phyloP scores from a whole-genome alignment of 2,329 filamentous ascomycete species.

The Alternaria arborescens region DNA sequence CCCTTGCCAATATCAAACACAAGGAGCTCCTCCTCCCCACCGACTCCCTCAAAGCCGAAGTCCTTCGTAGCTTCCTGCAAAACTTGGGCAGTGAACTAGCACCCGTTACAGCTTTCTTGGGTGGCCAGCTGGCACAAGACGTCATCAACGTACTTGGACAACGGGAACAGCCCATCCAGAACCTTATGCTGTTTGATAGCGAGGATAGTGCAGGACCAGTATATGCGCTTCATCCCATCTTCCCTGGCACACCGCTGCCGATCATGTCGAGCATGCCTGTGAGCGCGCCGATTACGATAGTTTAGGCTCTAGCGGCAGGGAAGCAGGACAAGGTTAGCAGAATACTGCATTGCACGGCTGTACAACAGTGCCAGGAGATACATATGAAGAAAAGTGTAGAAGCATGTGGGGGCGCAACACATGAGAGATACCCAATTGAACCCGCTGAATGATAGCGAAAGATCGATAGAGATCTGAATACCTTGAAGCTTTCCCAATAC shows the following conservation, averaged over 20 bases:
- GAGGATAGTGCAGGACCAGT: slow-evolving; percentile 79
- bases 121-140: slow-evolving; percentile 91
- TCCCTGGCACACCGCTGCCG: slow-evolving; percentile 43
- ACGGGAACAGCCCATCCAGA: slow-evolving; percentile 94
- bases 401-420: neutral
- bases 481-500: neutral
- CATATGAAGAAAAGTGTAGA: neutral
- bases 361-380: neutral
- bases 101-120: slow-evolving; percentile 87
- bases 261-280: slow-evolving; percentile 35
- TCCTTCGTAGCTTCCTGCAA: slow-evolving; percentile 84
- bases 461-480: slow-evolving; percentile 3
- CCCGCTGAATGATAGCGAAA: slow-evolving; percentile 6
- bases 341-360: neutral
- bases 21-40: slow-evolving; percentile 64
- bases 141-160: slow-evolving; percentile 95
- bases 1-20: slow-evolving; percentile 79
- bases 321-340: neutral
- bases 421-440: slow-evolving; percentile 18
- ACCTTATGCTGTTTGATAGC: slow-evolving; percentile 91
- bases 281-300: slow-evolving; percentile 29
- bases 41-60: slow-evolving; percentile 61
- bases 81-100: slow-evolving; percentile 85
- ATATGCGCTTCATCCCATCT: slow-evolving; percentile 80
- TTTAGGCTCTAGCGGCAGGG: slow-evolving; percentile 7